Conservation (phyloP, 1,284 basidiomycete genomes). For the Psilocybe mexicana region DNA sequence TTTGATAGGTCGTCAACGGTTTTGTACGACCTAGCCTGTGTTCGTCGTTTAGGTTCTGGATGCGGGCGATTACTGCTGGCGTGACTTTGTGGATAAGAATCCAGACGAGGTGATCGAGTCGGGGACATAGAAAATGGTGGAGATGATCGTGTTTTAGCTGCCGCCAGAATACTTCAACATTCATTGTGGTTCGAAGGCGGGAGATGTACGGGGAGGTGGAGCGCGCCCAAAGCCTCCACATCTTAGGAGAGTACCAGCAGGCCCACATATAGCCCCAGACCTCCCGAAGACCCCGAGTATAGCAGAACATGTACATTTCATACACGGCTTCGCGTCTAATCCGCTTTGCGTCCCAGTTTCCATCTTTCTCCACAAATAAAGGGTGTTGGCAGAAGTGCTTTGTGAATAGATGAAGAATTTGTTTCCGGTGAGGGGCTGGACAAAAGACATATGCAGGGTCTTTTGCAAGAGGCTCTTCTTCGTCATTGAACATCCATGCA, state of each 20-base stretch:
- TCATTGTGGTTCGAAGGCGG: slow-evolving; percentile 34
- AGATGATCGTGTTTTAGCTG: slow-evolving; percentile 34
- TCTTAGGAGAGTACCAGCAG: slow-evolving; percentile 31
- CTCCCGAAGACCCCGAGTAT: slow-evolving; percentile 27
- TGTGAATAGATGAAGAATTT: slow-evolving; percentile 30
- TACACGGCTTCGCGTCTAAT: slow-evolving; percentile 27
- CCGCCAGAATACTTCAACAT: slow-evolving; percentile 34
- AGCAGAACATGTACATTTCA: slow-evolving; percentile 36
- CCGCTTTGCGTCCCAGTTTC: slow-evolving; percentile 8
- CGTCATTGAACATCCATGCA: slow-evolving; percentile 33
- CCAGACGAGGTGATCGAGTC: slow-evolving; percentile 33
- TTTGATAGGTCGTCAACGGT: slow-evolving; percentile 20
- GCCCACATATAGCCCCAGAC: slow-evolving; percentile 39
- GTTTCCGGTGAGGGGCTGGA: slow-evolving; percentile 29
- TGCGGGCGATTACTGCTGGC: slow-evolving; percentile 21
- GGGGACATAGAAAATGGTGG: slow-evolving; percentile 26
- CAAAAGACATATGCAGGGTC: slow-evolving; percentile 33
- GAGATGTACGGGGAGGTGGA: slow-evolving; percentile 27
- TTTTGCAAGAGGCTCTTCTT: slow-evolving; percentile 23
- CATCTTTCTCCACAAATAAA: slow-evolving; percentile 22
- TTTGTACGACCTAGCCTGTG: slow-evolving; percentile 21
- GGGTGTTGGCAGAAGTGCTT: slow-evolving; percentile 35
- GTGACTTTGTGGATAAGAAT: slow-evolving; percentile 28
- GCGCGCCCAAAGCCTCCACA: slow-evolving; percentile 35
- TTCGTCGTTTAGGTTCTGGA: slow-evolving; percentile 15